phyloP scores from a whole-genome alignment of 352 stramenopile genomes.

The Globisporangium recalcitrans region DNA sequence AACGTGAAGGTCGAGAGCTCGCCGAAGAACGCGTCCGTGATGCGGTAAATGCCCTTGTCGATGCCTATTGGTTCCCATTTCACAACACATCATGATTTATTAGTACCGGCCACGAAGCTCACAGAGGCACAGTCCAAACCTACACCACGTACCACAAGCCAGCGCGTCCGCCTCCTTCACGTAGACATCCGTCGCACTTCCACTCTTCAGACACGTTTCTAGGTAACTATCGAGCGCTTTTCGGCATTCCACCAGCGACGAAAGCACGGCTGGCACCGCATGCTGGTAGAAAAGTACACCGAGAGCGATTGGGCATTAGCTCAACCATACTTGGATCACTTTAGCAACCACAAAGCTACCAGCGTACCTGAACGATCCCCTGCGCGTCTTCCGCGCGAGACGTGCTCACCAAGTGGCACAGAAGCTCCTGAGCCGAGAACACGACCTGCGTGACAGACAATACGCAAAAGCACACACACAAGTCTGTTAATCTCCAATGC shows the following conservation, averaged over 20 bases:
- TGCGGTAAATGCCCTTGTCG: slow-evolving; percentile 76
- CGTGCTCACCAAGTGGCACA: slow-evolving; percentile 52
- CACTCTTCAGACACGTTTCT: slow-evolving; percentile 66
- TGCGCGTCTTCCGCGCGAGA: slow-evolving; percentile 58
- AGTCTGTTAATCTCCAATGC: not conserved
- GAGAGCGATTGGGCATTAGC: not conserved
- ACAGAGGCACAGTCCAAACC: not conserved
- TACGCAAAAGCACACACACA: not conserved
- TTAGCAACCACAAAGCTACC: not conserved
- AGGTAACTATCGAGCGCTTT: slow-evolving; percentile 58
- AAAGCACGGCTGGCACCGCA: slow-evolving; percentile 55
- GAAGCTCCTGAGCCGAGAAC: slow-evolving; percentile 34
- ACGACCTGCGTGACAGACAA: slow-evolving; percentile 27
- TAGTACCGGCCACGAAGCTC: not conserved
- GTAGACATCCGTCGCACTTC: slow-evolving; percentile 50
- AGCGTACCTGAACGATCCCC: slow-evolving; percentile 65
- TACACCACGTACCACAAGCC: slow-evolving; percentile 35
- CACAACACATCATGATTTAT: not conserved
- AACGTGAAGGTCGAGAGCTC: slow-evolving; percentile 58
- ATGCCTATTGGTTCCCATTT: slow-evolving; percentile 32
- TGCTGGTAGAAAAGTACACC: slow-evolving; percentile 30
- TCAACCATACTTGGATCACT: not conserved
- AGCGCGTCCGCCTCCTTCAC: slow-evolving; percentile 52
- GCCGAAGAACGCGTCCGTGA: slow-evolving; percentile 60
- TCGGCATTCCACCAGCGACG: slow-evolving; percentile 65